Evolutionary conservation across 306 rosid species (phyloP).

Genomic region (Gleditsia sinensis): DNA sequence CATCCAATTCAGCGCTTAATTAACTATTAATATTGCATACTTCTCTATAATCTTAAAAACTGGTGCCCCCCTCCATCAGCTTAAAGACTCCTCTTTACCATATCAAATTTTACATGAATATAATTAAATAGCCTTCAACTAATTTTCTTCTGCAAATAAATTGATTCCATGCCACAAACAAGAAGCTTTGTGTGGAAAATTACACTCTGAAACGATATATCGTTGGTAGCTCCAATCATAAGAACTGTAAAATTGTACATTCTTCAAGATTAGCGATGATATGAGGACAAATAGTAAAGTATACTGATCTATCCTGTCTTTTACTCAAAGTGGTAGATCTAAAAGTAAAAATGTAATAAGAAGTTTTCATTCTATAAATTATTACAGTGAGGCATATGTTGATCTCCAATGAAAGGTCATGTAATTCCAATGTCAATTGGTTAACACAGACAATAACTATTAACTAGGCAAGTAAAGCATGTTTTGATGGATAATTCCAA

Average conservation of each 20-base stretch:
- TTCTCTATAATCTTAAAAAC: conserved; percentile 7
- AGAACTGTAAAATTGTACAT: conserved; percentile 4
- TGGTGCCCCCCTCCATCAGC: background rate
- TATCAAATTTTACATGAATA: background rate
- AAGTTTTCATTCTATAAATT: background rate
- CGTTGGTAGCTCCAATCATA: no score
- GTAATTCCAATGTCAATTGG: background rate
- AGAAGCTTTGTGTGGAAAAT: conserved; percentile 6
- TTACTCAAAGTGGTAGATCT: background rate
- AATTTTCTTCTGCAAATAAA: conserved; percentile 30
- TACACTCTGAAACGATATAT: background rate
- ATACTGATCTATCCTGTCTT: background rate
- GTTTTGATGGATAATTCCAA: background rate
- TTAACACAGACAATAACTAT: background rate
- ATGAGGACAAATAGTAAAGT: background rate
- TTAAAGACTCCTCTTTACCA: conserved; percentile 20
- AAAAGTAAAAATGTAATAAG: background rate
- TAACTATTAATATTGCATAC: background rate
- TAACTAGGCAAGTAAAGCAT: background rate
- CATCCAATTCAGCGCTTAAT: no score
- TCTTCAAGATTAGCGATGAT: conserved; percentile 18
- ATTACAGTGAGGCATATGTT: background rate
- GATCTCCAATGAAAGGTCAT: background rate
- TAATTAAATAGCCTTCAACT: background rate
- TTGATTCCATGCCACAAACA: conserved; percentile 14